Base-by-base conservation (phyloP, 2,329 filamentous ascomycete genomes). In the Clonostachys solani region DNA sequence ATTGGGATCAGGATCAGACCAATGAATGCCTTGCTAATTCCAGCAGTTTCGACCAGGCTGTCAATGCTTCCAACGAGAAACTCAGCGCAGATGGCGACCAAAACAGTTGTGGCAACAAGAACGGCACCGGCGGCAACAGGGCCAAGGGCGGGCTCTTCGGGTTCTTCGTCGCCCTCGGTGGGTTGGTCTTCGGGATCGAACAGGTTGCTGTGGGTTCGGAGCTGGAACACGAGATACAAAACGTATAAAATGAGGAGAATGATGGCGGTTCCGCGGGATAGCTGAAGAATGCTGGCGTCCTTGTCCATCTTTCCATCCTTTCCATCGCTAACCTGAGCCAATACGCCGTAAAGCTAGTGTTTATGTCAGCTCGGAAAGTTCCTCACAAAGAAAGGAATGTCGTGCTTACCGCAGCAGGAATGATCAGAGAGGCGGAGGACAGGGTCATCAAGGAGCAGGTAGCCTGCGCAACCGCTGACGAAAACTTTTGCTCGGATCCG, bases 21-120 rank as follows among this genome's bases (percentile, higher is more conserved):
- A 56, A 92, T 89, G 56, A 92, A 92, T 2, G 84, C 89, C 66
- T 87, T 87, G 71, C 84, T 89, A 62, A 92, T 87, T 50, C 83
- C 77, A 3, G 83, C 81, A 40, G 74, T 81, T 54, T 81, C 75
- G 19, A 90, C 87, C 42, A 92, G 78, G 29, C 75, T 73, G 53
- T 90, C 86, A 57, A 91, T 91, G 58, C 83, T 88, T 56, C 81
- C 84, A 34, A 92, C 87, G 7, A 92, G 75, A 57, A 87, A 89
- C 51, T 91, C 87, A 53, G 87, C 87, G 58, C 87, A 90, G 47
- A 89, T 62, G 16, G 87, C 78, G 29, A 92, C 87, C 4, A 86
- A 63, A 13, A 92, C 45, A 0, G 88, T 92, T 16, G 85, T 77
- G 16, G 85, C 64, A 17, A 92, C 66, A n/a, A 92, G 73, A 13